These are phyloP conservation scores for Xanthoparmelia taractica DNA, from an alignment of 495 filamentous ascomycete species.

Conservation along the genomic window DNA sequence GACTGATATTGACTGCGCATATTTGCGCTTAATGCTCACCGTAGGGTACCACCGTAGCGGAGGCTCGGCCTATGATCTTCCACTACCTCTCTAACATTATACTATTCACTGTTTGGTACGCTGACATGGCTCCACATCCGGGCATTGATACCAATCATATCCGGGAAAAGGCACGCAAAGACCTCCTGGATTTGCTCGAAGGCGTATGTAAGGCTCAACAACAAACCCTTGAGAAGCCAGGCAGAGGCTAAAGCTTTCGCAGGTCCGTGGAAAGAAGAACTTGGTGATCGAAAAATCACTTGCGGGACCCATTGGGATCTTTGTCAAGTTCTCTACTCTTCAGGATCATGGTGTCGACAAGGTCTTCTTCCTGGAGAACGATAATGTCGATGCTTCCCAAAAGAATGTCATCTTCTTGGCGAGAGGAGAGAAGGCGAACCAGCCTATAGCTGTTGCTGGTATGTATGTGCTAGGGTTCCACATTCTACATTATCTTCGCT, in stretches of 20 bases:
- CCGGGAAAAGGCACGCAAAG: constrained; percentile 73
- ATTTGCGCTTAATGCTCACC: not conserved
- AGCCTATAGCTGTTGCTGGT: constrained; percentile 84
- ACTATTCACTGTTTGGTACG: not conserved
- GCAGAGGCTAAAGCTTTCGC: constrained; percentile 28
- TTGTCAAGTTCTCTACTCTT: constrained; percentile 85
- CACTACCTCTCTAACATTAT: not conserved
- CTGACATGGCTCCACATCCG: constrained; percentile 55
- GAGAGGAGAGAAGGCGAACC: constrained; percentile 75
- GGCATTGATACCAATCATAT: constrained; percentile 74
- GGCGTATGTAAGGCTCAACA: constrained; percentile 63
- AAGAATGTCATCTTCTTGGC: constrained; percentile 92
- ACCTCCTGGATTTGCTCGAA: constrained; percentile 79
- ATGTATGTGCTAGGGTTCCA: constrained; percentile 36
- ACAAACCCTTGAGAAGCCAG: constrained; percentile 19
- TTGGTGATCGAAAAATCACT: constrained; percentile 86
- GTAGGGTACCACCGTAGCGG: not conserved
- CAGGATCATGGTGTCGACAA: constrained; percentile 96
- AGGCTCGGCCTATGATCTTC: not conserved
- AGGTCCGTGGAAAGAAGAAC: constrained; percentile 99
- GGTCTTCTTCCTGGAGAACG: constrained; percentile 90
- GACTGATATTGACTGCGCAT: constrained; percentile 19
- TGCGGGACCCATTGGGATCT: constrained; percentile 78
- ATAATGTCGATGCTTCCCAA: constrained; percentile 85
- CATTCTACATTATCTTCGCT: constrained; percentile 12